These are phyloP conservation scores for Stygiomarasmius scandens DNA, from an alignment of 1,284 basidiomycete genomes.

Conservation along the genomic window DNA sequence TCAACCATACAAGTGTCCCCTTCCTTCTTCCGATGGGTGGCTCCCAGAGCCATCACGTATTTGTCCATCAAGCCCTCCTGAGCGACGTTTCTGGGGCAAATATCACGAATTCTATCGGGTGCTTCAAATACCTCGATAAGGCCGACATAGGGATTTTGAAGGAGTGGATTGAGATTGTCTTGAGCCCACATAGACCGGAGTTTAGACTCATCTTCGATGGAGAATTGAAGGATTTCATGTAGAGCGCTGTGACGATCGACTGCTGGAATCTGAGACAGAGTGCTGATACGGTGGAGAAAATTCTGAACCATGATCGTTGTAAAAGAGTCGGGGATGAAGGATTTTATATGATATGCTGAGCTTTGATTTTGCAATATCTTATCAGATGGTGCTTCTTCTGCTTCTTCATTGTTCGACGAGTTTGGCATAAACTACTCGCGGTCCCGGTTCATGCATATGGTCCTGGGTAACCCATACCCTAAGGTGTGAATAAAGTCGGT, in stretches of 20 bases:
- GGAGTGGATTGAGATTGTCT: conserved; percentile 45
- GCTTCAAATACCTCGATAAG: conserved; percentile 59
- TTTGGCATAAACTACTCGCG: no score
- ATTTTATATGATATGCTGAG: no score
- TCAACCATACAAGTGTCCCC: conserved; percentile 48
- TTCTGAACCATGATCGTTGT: no score
- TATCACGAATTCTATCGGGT: conserved; percentile 45
- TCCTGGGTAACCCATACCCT: no score
- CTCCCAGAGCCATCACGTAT: conserved; percentile 48
- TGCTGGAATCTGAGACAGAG: conserved; percentile 39
- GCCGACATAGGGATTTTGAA: conserved; percentile 52
- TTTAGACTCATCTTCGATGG: conserved; percentile 54
- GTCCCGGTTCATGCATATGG: no score
- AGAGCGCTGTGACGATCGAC: no score
- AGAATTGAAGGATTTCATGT: conserved; percentile 48
- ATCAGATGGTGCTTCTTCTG: no score
- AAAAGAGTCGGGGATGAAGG: no score
- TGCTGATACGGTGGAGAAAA: conserved; percentile 42
- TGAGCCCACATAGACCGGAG: conserved; percentile 57
- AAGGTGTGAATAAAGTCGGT: no score
- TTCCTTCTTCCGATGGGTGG: conserved; percentile 40
- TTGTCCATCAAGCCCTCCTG: no score
- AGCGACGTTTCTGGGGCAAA: conserved; percentile 43
- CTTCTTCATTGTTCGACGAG: no score
- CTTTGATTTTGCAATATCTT: no score